Evolutionary conservation across 1,284 basidiomycete genomes (phyloP).

Genomic region (Cutaneotrichosporon sp.): DNA sequence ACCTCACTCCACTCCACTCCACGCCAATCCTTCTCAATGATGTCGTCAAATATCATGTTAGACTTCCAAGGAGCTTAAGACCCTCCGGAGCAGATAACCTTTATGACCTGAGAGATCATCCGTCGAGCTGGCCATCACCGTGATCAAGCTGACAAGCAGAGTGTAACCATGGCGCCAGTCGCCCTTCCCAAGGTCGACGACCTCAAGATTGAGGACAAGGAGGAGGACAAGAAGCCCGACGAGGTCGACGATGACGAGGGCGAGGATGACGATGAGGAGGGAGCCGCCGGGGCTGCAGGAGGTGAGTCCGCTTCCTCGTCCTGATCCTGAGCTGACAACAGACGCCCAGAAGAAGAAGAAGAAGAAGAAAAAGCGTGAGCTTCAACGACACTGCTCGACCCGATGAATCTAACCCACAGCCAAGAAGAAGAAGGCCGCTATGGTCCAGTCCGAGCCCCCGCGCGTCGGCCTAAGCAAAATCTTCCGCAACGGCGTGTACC

Average conservation of each 20-base stretch:
- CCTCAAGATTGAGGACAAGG: constrained; percentile 35
- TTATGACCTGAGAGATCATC: constrained; percentile 35
- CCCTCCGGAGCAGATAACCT: constrained; percentile 36
- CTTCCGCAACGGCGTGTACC: constrained; percentile 82
- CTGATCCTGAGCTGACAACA: background rate
- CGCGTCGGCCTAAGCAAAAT: constrained; percentile 85
- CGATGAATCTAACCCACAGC: constrained; percentile 36
- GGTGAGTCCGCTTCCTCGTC: background rate
- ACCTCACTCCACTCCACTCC: background rate
- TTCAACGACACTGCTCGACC: too few relatives aligned
- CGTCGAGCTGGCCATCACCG: too few relatives aligned
- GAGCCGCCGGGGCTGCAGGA: constrained; percentile 37
- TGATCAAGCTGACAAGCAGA: constrained; percentile 10
- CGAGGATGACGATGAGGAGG: constrained; percentile 51
- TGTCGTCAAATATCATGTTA: constrained; percentile 44
- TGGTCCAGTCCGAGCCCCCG: constrained; percentile 87
- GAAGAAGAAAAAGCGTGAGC: constrained; percentile 80
- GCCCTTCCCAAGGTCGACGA: constrained; percentile 36
- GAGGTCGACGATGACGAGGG: constrained; percentile 27
- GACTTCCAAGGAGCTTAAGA: constrained; percentile 41
- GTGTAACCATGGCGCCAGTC: constrained; percentile 35
- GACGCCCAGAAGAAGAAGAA: constrained; percentile 70
- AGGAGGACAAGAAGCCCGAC: constrained; percentile 44
- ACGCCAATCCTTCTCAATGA: constrained; percentile 28
- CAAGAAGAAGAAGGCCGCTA: constrained; percentile 75